These are phyloP conservation scores for Cyclotella kingstonii DNA, from an alignment of 108 stramenopile genomes.

Conservation along the genomic window DNA sequence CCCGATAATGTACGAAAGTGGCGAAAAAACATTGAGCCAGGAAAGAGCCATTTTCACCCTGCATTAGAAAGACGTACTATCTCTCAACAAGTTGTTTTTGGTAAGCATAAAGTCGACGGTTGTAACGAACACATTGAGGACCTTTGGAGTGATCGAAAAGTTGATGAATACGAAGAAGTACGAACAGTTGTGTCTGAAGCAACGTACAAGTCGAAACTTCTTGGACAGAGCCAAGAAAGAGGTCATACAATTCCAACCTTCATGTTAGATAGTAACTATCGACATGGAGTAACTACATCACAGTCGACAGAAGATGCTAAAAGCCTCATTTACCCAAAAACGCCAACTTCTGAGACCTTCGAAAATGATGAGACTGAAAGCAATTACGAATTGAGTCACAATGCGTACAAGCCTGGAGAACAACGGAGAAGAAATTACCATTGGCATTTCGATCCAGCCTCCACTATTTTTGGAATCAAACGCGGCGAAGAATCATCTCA, in stretches of 20 bases:
- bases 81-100: conserved; percentile 10
- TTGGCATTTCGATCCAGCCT: conserved; percentile 44
- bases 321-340: conserved; percentile 51
- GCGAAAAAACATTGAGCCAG: conserved; percentile 1
- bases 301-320: conserved; percentile 50
- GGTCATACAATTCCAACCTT: conserved; percentile 53
- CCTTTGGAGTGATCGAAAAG: conserved; percentile 10
- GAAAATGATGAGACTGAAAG: conserved; percentile 6
- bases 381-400: conserved; percentile 39
- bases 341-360: not conserved
- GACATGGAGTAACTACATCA: conserved; percentile 43
- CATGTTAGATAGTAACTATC: conserved; percentile 21
- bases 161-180: conserved; percentile 19
- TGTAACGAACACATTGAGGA: conserved; percentile 22
- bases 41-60: not conserved
- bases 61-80: not conserved
- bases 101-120: not conserved
- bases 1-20: not conserved
- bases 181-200: conserved; percentile 9
- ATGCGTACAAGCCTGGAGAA: conserved; percentile 53
- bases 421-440: conserved; percentile 62
- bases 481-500: conserved; percentile 22
- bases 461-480: conserved; percentile 37
- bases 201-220: conserved; percentile 43
- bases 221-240: conserved; percentile 47